Evolutionary conservation across 2,329 filamentous ascomycete genomes (phyloP), one percentile per base, ranked within the genome.

Genomic region (Fusarium zealandicum): DNA sequence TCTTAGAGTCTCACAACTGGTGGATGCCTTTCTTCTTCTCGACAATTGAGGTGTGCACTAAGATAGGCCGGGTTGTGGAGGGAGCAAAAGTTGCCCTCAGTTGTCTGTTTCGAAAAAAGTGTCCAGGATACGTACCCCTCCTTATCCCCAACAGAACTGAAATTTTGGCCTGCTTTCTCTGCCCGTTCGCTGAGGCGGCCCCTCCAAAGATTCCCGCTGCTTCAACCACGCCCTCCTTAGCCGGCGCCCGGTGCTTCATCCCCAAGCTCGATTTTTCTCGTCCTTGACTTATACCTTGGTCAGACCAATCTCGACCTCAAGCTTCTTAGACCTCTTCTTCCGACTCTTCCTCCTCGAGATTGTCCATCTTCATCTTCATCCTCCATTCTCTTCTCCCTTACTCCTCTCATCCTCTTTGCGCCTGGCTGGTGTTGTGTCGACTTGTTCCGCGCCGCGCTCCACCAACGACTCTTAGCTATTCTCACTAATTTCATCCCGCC

Each of bases 121-220:
- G 60, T 60, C 55, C 38, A 54, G 56, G 65, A 66, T 68, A 68
- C 65, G 65, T 68, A 68, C 63, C 65, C 65, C 63, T 66, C 61
- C 61, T 64, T 64, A 70, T 75, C 75, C 75, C 75, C 75, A 78
- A 76, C 71, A 76, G 71, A 75, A 73, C 73, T 72, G 72, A 74
- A 75, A 57, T 68, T 68, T 67, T 67, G 65, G 63, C 65, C 65
- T 65, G 64, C 49, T 67, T 62, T 25, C 5, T 25, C 22, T 25
- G n/a, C n/a, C n/a, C 60, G 63, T 61, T 54, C 60, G 59, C 61
- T 67, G 64, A 56, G 60, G 61, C 54, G 64, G 63, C 54, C 61
- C 61, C 60, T 63, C 61, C 60, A 64, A 64, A 32, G 53, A 64
- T 55, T 57, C 65, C 53, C 45, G 64, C 48, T 57, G 64, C 52